Percentiles rank a stretch among this genome's conserved stretches.
phyloP scores from a whole-genome alignment of 139 green algal genomes.

The Ettlia oleoabundans region DNA sequence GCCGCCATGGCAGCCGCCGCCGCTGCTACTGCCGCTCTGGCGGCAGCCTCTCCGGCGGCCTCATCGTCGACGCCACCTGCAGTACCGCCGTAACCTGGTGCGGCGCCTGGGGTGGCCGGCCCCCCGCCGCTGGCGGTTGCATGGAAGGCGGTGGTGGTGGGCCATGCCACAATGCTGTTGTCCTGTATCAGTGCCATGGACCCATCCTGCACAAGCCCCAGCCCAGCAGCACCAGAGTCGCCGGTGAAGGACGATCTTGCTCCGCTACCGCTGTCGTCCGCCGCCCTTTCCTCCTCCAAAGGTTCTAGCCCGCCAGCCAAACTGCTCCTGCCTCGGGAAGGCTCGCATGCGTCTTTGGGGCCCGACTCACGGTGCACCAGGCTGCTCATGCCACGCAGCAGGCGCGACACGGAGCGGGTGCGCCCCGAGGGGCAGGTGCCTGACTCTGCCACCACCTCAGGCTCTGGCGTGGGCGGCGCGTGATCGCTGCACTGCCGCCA shows the following conservation, averaged over 20 bases:
- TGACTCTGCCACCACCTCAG: neutral
- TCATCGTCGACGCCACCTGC: neutral
- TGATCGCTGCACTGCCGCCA: conserved; percentile 31
- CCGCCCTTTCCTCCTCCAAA: neutral
- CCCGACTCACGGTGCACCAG: neutral
- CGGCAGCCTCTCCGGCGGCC: neutral
- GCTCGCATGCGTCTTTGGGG: neutral
- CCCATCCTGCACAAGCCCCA: neutral
- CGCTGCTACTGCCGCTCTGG: conserved; percentile 2
- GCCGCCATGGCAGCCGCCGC: too few relatives aligned
- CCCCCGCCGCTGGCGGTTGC: too few relatives aligned
- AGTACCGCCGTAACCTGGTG: neutral
- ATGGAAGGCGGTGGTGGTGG: too few relatives aligned
- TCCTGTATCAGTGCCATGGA: neutral
- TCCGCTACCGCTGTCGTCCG: neutral
- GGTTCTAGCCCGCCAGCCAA: neutral
- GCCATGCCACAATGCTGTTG: neutral
- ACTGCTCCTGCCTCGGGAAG: neutral
- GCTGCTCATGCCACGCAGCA: conserved; percentile 13
- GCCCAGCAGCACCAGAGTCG: neutral
- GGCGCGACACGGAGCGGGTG: neutral
- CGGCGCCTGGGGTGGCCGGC: neutral
- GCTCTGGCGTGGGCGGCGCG: neutral
- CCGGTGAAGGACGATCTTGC: neutral
- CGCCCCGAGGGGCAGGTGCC: neutral